A percentile compares a stretch with the other conserved stretches of the same genome.
Conservation (phyloP, 2,329 filamentous ascomycete genomes). For the Fusarium penzigii region DNA sequence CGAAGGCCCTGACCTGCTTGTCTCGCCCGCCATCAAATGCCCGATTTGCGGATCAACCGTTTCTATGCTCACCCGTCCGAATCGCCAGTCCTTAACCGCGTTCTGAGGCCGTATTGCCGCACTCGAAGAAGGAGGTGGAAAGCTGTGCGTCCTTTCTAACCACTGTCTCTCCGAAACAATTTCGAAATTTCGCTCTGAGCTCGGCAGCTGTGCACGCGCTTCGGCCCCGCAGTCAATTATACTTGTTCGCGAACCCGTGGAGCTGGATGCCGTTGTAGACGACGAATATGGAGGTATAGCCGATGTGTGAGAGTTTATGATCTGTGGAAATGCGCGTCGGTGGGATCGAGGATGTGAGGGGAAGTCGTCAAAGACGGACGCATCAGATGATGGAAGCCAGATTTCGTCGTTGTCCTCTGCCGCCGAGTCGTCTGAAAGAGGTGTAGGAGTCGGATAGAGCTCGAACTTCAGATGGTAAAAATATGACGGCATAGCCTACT, state of each 20-base stretch:
- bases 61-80: conserved; percentile 75
- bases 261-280: conserved; percentile 2
- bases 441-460: conserved; percentile 54
- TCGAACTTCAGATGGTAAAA: conserved; percentile 69
- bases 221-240: conserved; percentile 54
- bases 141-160: conserved; percentile 41
- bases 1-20: conserved; percentile 45
- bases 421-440: conserved; percentile 20
- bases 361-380: conserved; percentile 57
- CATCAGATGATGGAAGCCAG: conserved; percentile 52
- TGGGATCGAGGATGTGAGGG: conserved; percentile 48
- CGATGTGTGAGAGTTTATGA: conserved; percentile 3
- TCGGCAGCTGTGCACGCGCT: conserved; percentile 34
- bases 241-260: conserved; percentile 20
- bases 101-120: conserved; percentile 49
- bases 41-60: conserved; percentile 68
- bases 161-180: conserved; percentile 43
- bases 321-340: conserved; percentile 17
- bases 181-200: conserved; percentile 37
- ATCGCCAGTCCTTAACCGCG: conserved; percentile 73
- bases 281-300: conserved; percentile 1
- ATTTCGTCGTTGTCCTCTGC: conserved; percentile 28
- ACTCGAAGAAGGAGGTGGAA: conserved; percentile 44
- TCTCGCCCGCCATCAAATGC: conserved; percentile 36
- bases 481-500: conserved; percentile 58